Evolutionary conservation across 1,284 basidiomycete species (phyloP).

Genomic region (Entoloma clypeatum): DNA sequence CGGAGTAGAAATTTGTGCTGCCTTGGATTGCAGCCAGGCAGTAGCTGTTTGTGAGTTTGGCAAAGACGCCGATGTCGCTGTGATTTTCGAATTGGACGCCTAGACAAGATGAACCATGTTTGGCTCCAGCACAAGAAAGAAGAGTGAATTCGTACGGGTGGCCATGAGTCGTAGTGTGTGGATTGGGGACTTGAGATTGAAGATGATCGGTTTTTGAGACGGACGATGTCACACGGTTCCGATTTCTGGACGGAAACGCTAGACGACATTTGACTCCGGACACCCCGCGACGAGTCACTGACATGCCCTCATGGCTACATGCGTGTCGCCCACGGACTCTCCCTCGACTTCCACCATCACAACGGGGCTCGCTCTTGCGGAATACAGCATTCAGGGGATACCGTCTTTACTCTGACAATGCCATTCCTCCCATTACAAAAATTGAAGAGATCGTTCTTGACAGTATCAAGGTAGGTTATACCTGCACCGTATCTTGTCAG

Average conservation of each 20-base stretch:
- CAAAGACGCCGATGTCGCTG: constrained; percentile 92
- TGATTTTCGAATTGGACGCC: constrained; percentile 96
- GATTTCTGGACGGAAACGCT: background rate
- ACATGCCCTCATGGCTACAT: constrained; percentile 9
- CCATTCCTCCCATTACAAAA: constrained; percentile 28
- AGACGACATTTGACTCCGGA: too few relatives aligned
- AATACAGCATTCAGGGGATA: too few relatives aligned
- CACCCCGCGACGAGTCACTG: background rate
- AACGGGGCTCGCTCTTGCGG: too few relatives aligned
- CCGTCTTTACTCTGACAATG: constrained; percentile 12
- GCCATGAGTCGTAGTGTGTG: constrained; percentile 45
- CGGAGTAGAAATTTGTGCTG: constrained; percentile 97
- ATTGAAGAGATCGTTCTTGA: constrained; percentile 66
- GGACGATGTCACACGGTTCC: constrained; percentile 11
- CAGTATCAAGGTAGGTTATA: constrained; percentile 54
- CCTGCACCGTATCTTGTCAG: background rate
- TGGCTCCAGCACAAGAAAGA: background rate
- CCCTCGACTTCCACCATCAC: too few relatives aligned
- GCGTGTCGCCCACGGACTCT: constrained; percentile 14
- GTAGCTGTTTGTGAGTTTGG: constrained; percentile 95
- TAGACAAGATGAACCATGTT: constrained; percentile 31
- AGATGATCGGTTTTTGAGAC: constrained; percentile 5
- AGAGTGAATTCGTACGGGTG: constrained; percentile 48
- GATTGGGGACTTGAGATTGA: constrained; percentile 4
- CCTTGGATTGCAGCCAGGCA: constrained; percentile 91